Evolutionary conservation across 176 grass and related monocot species (phyloP), one percentile per base, ranked within the genome.

Genomic region (Juncus effusus): DNA sequence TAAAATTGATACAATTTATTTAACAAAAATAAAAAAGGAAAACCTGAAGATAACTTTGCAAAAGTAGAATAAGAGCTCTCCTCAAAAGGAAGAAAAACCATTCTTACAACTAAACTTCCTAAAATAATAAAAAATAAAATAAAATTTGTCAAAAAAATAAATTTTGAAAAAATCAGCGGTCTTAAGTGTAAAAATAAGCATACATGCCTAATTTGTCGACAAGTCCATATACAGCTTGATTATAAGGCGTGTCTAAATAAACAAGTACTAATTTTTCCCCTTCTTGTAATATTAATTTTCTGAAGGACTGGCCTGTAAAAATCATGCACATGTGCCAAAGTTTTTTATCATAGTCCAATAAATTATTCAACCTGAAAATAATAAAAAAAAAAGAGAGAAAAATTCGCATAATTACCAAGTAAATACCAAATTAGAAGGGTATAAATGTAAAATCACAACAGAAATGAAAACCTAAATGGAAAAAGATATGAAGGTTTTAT

Each of bases 51-150:
- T 50, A 99, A 67, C 63, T 80, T 85, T 5, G 94, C 83, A 80
- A 93, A 99, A 40, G 85, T 88, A 63, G 85, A 80, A 82, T 86
- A 99, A 54, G 94, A 93, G 76, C 94, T 99, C 82, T 99, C 94
- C 75, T 99, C 94, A 76, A 99, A 99, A 58, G 94, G 94, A 55
- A 99, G 79, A 90, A 99, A 99, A 72, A 99, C 41, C 84, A 99
- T 81, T 84, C 94, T 86, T 61, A 99, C 94, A 76, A 93, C 94
- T 68, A 99, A 62, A 89, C 94, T 99, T 67, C 94, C 88, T 93
- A 77, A 12, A 88, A 74, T 68, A 42, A 70, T 67, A 57, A 19
- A 73, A 54, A 63, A 16, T 40, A 69, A 54, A 28, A 35, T 63
- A 3, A 54, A 55, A 41, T 28, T 28, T 28, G 19, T 28, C 19